Conservation (phyloP, 148 eudicot species). For the Nyssa sinensis region DNA sequence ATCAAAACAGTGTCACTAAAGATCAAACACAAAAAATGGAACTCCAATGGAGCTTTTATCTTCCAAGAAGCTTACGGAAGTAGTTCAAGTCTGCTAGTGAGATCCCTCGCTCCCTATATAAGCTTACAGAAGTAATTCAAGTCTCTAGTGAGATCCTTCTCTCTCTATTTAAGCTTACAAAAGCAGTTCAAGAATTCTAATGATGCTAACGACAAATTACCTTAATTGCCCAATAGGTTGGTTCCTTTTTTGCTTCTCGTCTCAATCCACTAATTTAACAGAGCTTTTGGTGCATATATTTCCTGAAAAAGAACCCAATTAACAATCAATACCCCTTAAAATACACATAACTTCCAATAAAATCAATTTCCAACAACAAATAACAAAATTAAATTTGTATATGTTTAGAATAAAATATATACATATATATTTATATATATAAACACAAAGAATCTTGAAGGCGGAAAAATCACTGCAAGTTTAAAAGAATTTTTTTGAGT, state of each 20-base stretch:
- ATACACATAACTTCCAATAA: not conserved
- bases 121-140: too few species aligned
- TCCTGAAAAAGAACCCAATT: not conserved
- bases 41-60: not conserved
- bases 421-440: too few species aligned
- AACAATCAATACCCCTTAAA: not conserved
- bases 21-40: not conserved
- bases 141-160: too few species aligned
- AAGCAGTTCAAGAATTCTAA: not conserved
- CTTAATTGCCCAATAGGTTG: not conserved
- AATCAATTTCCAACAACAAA: not conserved
- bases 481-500: too few species aligned
- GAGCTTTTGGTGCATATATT: not conserved
- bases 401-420: too few species aligned
- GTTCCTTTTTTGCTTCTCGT: too few species aligned
- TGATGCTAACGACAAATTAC: not conserved
- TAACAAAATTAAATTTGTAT: too few species aligned
- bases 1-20: not conserved
- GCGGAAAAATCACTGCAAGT: too few species aligned
- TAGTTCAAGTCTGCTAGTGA: not conserved
- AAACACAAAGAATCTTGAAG: too few species aligned
- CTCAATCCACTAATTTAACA: not conserved
- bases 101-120: not conserved
- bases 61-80: not conserved
- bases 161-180: too few species aligned